These are phyloP conservation scores for Pichia norvegensis DNA, from an alignment of 1,139 yeast species.

Conservation along the genomic window DNA sequence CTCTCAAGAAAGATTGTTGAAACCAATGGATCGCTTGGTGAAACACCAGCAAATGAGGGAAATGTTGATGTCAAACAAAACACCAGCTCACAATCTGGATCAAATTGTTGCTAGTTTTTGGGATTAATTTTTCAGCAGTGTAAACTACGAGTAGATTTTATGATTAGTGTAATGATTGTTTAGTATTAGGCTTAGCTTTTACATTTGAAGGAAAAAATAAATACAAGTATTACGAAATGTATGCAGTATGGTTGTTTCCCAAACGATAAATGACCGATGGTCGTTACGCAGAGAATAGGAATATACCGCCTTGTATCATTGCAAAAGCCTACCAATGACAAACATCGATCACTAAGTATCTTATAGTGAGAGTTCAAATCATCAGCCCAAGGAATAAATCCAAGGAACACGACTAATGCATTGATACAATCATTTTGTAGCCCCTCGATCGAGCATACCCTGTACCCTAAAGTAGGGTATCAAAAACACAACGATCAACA, in stretches of 20 bases:
- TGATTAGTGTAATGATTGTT: not conserved
- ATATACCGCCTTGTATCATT: slow-evolving; percentile 58
- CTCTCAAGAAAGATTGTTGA: slow-evolving; percentile 86
- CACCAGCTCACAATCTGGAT: slow-evolving; percentile 14
- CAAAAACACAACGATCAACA: slow-evolving; percentile 22
- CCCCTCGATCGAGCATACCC: slow-evolving; percentile 87
- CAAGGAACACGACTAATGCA: slow-evolving; percentile 6
- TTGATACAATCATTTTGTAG: slow-evolving; percentile 42
- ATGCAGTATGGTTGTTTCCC: slow-evolving; percentile 88
- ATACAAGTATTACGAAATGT: slow-evolving; percentile 34
- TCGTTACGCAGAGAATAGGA: slow-evolving; percentile 86
- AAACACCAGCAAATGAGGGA: slow-evolving; percentile 22
- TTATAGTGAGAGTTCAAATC: slow-evolving; percentile 55
- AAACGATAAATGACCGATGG: slow-evolving; percentile 69
- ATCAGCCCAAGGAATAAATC: slow-evolving; percentile 25
- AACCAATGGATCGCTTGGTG: slow-evolving; percentile 46
- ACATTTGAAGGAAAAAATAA: not conserved
- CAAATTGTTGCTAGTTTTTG: slow-evolving; percentile 22
- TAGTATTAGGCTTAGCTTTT: not conserved
- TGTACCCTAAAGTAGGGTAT: slow-evolving; percentile 33
- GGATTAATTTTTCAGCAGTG: not conserved
- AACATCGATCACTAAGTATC: slow-evolving; percentile 10
- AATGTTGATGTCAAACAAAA: slow-evolving; percentile 40
- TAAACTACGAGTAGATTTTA: not conserved
- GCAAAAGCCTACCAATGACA: slow-evolving; percentile 10